phyloP scores from a whole-genome alignment of 2,329 filamentous ascomycete species.

The Aureobasidium sp. region DNA sequence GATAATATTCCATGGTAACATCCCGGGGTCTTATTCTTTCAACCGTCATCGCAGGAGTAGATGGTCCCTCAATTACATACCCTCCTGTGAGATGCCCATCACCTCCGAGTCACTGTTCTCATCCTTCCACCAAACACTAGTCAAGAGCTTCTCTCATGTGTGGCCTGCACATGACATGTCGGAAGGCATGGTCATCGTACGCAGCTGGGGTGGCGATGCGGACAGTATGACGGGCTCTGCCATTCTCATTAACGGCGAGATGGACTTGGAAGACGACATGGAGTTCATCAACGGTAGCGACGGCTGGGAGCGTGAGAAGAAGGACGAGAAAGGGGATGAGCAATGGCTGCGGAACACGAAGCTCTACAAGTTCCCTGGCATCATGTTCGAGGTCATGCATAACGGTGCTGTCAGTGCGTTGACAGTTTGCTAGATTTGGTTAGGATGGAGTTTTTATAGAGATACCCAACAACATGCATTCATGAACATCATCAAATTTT shows the following conservation, averaged over 20 bases:
- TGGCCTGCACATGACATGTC: constrained; percentile 44
- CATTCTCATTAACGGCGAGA: constrained; percentile 24
- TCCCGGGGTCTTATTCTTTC: constrained; percentile 93
- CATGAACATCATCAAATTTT: background rate
- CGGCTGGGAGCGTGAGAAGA: constrained; percentile 24
- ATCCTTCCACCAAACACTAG: constrained; percentile 60
- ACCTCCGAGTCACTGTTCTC: constrained; percentile 71
- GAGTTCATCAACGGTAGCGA: constrained; percentile 19
- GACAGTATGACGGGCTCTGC: constrained; percentile 24
- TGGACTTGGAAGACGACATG: constrained; percentile 28
- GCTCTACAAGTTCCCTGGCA: constrained; percentile 83
- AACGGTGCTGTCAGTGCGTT: constrained; percentile 83
- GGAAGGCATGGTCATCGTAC: constrained; percentile 29
- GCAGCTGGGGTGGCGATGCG: constrained; percentile 25
- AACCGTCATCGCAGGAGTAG: constrained; percentile 85
- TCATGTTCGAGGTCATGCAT: constrained; percentile 93
- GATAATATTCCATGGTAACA: constrained; percentile 85
- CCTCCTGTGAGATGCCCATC: constrained; percentile 35
- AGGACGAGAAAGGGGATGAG: constrained; percentile 37
- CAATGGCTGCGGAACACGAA: constrained; percentile 63
- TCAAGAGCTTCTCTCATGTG: constrained; percentile 57
- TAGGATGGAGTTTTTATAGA: background rate
- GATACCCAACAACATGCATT: background rate
- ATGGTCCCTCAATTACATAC: constrained; percentile 60
- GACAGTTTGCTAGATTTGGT: constrained; percentile 60